Evolutionary conservation across 225 moss, liverwort and hornwort genomes (phyloP), one percentile per base, ranked within the genome.

Genomic region (Takakia lepidozioides): DNA sequence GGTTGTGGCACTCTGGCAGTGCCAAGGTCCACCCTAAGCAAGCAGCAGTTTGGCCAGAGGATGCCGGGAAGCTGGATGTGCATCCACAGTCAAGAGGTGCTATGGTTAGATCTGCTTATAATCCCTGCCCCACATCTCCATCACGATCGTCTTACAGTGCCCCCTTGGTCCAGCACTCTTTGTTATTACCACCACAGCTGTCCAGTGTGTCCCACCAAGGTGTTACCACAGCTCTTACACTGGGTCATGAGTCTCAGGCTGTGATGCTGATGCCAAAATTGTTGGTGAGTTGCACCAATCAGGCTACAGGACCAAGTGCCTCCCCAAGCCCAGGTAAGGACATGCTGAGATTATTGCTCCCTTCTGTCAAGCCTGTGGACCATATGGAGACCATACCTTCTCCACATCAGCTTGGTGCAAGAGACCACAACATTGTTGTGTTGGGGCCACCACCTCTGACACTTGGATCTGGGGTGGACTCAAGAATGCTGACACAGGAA

Each of bases 41-140:
- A 41, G 25, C 54, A 41, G 54, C 54, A 15, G 4, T 28, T 27
- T 41, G 54, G 40, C 54, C 42, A 10, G 54, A n/a, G 40, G 42
- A 55, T 53, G 52, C 35, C 26, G 19, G 14, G 8, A 36, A 15
- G 25, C 4, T 39, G 23, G 25, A 53, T 28, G 9, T 16, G 18
- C 39, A 29, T 14, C 8, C 37, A 24, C 3, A 22, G 52, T 14
- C 37, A 22, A 21, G 37, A 19, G 36, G 8, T 38, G 16, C 37
- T 25, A 0, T 8, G 10, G 30, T 35, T 37, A 19, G 2, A 10
- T 17, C 1, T 38, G 5, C 30, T 52, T 5, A 52, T 5, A 38
- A 24, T 10, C 2, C 37, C 22, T 17, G 7, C 3, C 1, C 23
- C n/a, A n/a, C n/a, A n/a, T n/a, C n/a, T n/a, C n/a, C n/a, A n/a